Conservation (phyloP, 2,329 filamentous ascomycete genomes). For the Pseudocercospora crystallina region DNA sequence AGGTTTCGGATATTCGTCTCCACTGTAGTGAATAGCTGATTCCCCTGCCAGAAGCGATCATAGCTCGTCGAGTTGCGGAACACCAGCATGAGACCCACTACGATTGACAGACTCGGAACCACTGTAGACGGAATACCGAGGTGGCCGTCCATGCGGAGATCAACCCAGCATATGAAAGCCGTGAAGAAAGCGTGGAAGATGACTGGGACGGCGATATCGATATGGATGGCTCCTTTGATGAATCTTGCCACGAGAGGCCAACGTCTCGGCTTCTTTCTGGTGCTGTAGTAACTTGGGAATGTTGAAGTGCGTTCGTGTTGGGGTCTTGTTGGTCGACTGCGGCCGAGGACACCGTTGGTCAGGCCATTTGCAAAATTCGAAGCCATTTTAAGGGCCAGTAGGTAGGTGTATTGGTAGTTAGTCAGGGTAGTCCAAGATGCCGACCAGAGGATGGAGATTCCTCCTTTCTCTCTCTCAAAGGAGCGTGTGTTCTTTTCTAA, state of each 20-base stretch:
- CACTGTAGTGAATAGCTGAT: slow-evolving; percentile 53
- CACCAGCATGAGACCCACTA: slow-evolving; percentile 67
- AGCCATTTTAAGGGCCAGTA: too few relatives aligned
- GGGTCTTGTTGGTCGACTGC: neutral
- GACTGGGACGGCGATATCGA: slow-evolving; percentile 58
- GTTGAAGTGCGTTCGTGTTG: slow-evolving; percentile 32
- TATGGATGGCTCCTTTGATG: slow-evolving; percentile 63
- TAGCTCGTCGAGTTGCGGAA: slow-evolving; percentile 66
- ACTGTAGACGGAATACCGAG: slow-evolving; percentile 60
- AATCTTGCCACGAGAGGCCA: slow-evolving; percentile 65
- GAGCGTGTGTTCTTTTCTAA: too few relatives aligned
- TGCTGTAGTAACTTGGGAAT: slow-evolving; percentile 47
- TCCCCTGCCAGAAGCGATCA: slow-evolving; percentile 60
- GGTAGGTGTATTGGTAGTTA: too few relatives aligned
- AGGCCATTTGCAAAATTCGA: too few relatives aligned
- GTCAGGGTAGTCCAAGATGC: neutral
- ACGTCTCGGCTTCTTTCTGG: slow-evolving; percentile 51
- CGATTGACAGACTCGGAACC: slow-evolving; percentile 63
- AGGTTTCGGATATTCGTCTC: slow-evolving; percentile 61
- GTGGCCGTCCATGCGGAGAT: slow-evolving; percentile 43
- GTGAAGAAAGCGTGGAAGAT: slow-evolving; percentile 59
- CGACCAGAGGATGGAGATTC: too few relatives aligned
- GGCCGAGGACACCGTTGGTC: neutral
- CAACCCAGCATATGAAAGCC: slow-evolving; percentile 58
- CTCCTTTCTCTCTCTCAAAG: too few relatives aligned